phyloP scores from a whole-genome alignment of 441 rosid species.

The Dalechampia spathulata region DNA sequence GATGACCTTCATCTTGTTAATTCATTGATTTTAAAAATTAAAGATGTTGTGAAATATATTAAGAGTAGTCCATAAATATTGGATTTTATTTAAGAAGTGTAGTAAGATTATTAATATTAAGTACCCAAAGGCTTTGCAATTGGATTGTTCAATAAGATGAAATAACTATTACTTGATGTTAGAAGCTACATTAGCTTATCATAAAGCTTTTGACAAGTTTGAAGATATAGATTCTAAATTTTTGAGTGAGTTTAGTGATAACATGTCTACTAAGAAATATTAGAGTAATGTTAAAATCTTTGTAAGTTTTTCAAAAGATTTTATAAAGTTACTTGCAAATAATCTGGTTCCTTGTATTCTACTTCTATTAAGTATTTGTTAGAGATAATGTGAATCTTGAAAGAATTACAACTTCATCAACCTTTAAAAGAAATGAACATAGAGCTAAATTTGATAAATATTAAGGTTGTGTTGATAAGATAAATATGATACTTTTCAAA shows the following conservation, averaged over 20 bases:
- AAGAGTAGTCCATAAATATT: neutral
- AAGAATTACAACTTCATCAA: no score
- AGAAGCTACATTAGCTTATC: neutral
- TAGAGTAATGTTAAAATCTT: neutral
- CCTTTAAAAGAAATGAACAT: no score
- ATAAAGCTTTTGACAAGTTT: neutral
- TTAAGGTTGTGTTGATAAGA: no score
- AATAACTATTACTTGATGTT: neutral
- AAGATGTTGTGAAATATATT: neutral
- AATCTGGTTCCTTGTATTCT: neutral
- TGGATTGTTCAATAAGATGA: neutral
- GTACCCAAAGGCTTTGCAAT: neutral
- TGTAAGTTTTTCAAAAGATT: neutral
- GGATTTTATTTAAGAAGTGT: neutral
- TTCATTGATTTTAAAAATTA: neutral
- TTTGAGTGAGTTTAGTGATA: neutral
- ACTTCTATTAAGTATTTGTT: neutral
- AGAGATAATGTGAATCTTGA: neutral
- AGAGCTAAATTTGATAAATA: no score
- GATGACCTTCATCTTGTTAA: neutral
- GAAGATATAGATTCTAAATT: neutral
- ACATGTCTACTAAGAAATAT: neutral
- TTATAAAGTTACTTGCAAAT: neutral
- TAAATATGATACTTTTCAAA: no score
- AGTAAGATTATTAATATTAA: neutral